Evolutionary conservation across 306 rosid species (phyloP).

Genomic region (Lathyrus oleraceus): DNA sequence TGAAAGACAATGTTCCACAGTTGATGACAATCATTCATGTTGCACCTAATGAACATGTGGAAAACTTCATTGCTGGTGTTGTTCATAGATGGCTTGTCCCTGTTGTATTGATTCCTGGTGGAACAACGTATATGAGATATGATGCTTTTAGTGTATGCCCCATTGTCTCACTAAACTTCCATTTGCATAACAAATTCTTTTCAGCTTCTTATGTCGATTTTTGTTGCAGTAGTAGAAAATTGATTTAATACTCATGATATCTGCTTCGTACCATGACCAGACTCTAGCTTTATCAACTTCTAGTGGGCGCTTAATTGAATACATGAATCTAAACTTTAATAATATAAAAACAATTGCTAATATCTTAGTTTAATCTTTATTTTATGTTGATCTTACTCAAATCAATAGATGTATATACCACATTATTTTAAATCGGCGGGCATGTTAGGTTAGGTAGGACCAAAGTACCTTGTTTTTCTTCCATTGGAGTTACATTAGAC

Average conservation of each 20-base stretch:
- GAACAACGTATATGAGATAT: constrained; percentile 59
- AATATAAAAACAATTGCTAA: constrained; percentile 21
- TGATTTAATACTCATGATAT: background rate
- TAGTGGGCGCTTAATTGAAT: background rate
- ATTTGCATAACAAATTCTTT: background rate
- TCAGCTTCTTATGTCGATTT: background rate
- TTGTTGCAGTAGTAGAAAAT: constrained; percentile 5
- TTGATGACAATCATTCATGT: constrained; percentile 67
- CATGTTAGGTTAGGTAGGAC: constrained; percentile 1
- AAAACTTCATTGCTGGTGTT: constrained; percentile 48
- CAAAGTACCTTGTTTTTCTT: background rate
- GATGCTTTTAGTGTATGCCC: constrained; percentile 83
- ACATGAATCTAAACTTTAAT: constrained; percentile 13
- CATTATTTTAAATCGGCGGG: constrained; percentile 10
- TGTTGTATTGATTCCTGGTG: constrained; percentile 65
- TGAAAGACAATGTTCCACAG: constrained; percentile 54
- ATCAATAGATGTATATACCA: background rate
- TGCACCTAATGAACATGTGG: constrained; percentile 74
- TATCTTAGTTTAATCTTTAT: background rate
- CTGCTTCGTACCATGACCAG: constrained; percentile 3
- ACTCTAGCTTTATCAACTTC: constrained; percentile 17
- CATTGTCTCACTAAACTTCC: constrained; percentile 6
- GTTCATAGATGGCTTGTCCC: constrained; percentile 76
- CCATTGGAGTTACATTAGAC: background rate
- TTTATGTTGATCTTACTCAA: constrained; percentile 1